A percentile compares a stretch with the other conserved stretches of the same genome.
Conservation (phyloP, 306 rosid species). For the Acacia confusa region DNA sequence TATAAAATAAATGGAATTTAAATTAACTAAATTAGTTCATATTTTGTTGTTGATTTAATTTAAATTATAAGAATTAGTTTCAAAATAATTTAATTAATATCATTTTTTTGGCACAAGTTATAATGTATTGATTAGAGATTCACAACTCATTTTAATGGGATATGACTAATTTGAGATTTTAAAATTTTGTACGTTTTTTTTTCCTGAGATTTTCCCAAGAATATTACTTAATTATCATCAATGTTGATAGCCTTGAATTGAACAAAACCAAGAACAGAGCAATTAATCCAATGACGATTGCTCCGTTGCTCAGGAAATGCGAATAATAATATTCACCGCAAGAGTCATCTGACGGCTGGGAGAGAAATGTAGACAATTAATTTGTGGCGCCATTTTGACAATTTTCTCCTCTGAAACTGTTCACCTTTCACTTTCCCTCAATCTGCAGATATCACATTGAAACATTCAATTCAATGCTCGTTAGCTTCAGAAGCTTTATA, state of each 20-base stretch:
- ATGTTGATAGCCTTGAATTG: background rate
- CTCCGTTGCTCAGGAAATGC: background rate
- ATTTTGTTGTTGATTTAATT: too few species aligned
- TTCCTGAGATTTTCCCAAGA: too few species aligned
- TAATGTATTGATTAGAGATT: too few species aligned
- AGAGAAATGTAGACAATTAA: background rate
- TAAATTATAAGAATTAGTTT: too few species aligned
- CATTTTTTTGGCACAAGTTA: too few species aligned
- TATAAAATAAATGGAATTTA: too few species aligned
- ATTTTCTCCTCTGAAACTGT: background rate
- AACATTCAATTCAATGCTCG: background rate
- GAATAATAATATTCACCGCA: background rate
- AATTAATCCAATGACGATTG: background rate
- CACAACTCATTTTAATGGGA: too few species aligned
- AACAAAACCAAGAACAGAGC: background rate
- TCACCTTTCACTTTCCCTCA: background rate
- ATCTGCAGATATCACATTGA: background rate
- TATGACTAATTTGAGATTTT: too few species aligned
- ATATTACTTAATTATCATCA: background rate
- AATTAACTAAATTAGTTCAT: too few species aligned
- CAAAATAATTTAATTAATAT: too few species aligned
- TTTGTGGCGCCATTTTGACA: background rate
- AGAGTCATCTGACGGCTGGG: background rate
- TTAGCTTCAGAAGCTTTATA: background rate
- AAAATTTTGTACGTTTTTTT: too few species aligned